Evolutionary conservation across 148 eudicot species (phyloP).

Genomic region (Rhododendron ferrugineum): DNA sequence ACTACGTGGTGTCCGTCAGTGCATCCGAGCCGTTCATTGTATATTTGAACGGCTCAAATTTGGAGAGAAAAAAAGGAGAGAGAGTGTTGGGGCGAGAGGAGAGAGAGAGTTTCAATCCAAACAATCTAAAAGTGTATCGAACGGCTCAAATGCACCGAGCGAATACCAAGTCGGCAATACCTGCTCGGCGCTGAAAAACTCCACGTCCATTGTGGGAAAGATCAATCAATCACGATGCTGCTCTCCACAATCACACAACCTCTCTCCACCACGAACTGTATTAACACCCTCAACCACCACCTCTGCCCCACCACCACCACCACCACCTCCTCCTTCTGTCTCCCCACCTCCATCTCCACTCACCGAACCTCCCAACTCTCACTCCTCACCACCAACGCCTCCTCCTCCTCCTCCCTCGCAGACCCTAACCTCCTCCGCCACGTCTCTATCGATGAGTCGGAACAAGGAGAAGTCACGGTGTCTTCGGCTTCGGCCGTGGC

Average conservation of each 20-base stretch:
- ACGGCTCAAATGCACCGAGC: no score
- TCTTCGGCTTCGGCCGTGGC: conserved; percentile 75
- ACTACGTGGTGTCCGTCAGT: no score
- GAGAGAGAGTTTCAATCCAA: no score
- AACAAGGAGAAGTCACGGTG: conserved; percentile 19
- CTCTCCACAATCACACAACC: conserved; percentile 26
- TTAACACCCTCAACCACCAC: neutral
- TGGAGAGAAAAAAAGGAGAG: no score
- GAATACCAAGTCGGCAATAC: no score
- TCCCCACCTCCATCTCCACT: conserved; percentile 7
- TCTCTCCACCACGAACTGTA: conserved; percentile 15
- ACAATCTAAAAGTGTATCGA: no score
- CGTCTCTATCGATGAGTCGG: conserved; percentile 26
- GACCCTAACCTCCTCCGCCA: conserved; percentile 26
- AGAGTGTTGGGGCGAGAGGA: no score
- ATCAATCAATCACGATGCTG: neutral
- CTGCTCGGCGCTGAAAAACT: no score
- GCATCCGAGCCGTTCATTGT: no score
- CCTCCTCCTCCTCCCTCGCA: conserved; percentile 19
- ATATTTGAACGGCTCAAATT: no score
- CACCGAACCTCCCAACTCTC: conserved; percentile 6
- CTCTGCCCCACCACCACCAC: neutral
- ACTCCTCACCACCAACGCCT: conserved; percentile 19
- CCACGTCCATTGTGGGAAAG: neutral
- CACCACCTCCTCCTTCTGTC: neutral